Conservation (phyloP, 306 rosid genomes). For the Fragaria ananassa region DNA sequence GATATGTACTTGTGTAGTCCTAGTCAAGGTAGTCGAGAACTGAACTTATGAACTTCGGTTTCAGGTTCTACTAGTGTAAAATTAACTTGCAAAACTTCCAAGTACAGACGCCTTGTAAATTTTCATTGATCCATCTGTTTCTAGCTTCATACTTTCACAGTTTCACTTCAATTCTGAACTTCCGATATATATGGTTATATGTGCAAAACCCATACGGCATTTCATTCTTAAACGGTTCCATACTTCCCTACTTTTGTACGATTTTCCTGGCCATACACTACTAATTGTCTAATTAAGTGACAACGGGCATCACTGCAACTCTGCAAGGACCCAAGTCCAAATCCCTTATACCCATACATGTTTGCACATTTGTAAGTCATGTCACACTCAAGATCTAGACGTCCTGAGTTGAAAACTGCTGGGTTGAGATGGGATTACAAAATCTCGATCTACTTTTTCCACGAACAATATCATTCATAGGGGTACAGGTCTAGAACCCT, state of each 20-base stretch:
- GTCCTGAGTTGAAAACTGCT: background rate
- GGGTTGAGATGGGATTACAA: background rate
- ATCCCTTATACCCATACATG: background rate
- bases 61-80: background rate
- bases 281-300: too few species aligned
- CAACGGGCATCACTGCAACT: too few species aligned
- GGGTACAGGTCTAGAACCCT: conserved; percentile 1
- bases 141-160: background rate
- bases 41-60: background rate
- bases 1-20: background rate
- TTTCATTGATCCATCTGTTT: background rate
- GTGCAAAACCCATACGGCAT: background rate
- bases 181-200: background rate
- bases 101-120: background rate
- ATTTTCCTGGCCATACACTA: background rate
- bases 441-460: background rate
- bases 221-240: background rate
- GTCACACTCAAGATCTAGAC: background rate
- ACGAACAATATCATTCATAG: background rate
- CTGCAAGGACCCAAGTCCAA: background rate
- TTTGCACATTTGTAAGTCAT: background rate
- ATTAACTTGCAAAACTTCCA: background rate
- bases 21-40: background rate
- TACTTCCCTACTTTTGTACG: background rate
- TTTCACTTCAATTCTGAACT: background rate